These are phyloP conservation scores for Podochytrium sp. DNA, from an alignment of 192 early-diverging fungal species.

Conservation along the genomic window DNA sequence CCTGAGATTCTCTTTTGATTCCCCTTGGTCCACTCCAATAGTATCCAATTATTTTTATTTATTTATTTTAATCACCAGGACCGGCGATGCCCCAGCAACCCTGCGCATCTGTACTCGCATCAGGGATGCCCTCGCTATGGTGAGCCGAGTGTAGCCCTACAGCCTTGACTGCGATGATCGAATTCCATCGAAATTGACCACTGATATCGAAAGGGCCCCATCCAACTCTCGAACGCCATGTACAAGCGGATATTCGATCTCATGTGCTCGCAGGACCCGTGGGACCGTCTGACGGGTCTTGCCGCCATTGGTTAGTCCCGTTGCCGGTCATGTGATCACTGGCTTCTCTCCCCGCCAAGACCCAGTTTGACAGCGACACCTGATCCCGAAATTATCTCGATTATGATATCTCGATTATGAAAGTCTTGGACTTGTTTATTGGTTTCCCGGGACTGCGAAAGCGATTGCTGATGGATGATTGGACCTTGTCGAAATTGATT, in stretches of 20 bases:
- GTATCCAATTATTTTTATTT: too few relatives aligned
- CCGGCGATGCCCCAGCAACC: background rate
- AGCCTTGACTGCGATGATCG: background rate
- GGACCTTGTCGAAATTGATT: too few relatives aligned
- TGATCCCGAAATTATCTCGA: too few relatives aligned
- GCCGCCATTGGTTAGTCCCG: slow-evolving; percentile 38
- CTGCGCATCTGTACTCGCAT: background rate
- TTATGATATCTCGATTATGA: too few relatives aligned
- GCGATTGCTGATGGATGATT: too few relatives aligned
- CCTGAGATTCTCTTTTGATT: too few relatives aligned
- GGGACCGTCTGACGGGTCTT: slow-evolving; percentile 36
- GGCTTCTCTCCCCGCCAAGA: background rate
- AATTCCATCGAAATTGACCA: background rate
- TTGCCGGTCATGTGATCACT: too few relatives aligned
- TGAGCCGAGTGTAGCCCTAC: background rate
- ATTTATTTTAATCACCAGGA: background rate
- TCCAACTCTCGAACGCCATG: slow-evolving; percentile 30
- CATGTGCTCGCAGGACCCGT: slow-evolving; percentile 31
- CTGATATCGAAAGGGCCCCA: background rate
- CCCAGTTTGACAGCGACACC: too few relatives aligned
- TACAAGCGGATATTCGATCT: slow-evolving; percentile 43
- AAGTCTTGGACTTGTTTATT: too few relatives aligned
- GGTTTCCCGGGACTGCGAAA: too few relatives aligned
- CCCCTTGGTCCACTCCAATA: too few relatives aligned
- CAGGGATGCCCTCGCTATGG: background rate